A percentile compares a stretch with the other conserved stretches of the same genome.
These are phyloP conservation scores for Aspergillus clavatus DNA, from an alignment of 2,329 filamentous ascomycete species.

Conservation along the genomic window DNA sequence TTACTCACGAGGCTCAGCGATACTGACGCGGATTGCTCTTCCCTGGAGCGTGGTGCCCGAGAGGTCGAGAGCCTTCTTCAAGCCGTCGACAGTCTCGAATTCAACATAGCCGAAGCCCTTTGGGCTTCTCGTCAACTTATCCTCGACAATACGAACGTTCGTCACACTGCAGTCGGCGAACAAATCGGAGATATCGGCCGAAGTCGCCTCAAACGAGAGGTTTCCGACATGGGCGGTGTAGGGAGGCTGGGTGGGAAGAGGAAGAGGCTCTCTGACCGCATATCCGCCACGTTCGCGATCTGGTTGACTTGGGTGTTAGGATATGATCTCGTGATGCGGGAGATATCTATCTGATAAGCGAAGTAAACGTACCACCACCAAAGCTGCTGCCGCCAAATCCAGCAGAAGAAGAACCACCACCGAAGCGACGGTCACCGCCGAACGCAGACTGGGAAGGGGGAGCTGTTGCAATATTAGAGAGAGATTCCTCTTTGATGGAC, in stretches of 20 bases:
- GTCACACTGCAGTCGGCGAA: slow-evolving; percentile 80
- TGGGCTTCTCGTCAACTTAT: slow-evolving; percentile 86
- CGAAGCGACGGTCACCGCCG: slow-evolving; percentile 47
- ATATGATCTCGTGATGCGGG: neutral
- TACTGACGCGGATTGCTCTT: slow-evolving; percentile 84
- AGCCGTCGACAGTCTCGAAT: slow-evolving; percentile 78
- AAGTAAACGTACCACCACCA: slow-evolving; percentile 33
- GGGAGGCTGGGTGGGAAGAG: slow-evolving; percentile 85
- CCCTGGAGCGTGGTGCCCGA: slow-evolving; percentile 81
- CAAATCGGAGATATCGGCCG: slow-evolving; percentile 76
- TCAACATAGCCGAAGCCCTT: slow-evolving; percentile 99
- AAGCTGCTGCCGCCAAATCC: slow-evolving; percentile 36
- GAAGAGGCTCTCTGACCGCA: slow-evolving; percentile 61
- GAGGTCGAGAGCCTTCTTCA: slow-evolving; percentile 83
- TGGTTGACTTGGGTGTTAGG: slow-evolving; percentile 19
- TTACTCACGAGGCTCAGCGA: slow-evolving; percentile 88
- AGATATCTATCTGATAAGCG: slow-evolving; percentile 1
- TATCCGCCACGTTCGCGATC: slow-evolving; percentile 39
- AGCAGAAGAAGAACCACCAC: slow-evolving; percentile 37
- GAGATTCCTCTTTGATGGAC: slow-evolving; percentile 3
- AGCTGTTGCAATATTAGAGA: slow-evolving; percentile 25
- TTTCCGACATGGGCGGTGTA: slow-evolving; percentile 96
- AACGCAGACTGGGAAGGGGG: slow-evolving; percentile 44
- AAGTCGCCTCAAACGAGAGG: slow-evolving; percentile 88
- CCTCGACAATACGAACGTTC: slow-evolving; percentile 93